Evolutionary conservation across 1,284 basidiomycete genomes (phyloP).

Genomic region (Marasmius sp.): DNA sequence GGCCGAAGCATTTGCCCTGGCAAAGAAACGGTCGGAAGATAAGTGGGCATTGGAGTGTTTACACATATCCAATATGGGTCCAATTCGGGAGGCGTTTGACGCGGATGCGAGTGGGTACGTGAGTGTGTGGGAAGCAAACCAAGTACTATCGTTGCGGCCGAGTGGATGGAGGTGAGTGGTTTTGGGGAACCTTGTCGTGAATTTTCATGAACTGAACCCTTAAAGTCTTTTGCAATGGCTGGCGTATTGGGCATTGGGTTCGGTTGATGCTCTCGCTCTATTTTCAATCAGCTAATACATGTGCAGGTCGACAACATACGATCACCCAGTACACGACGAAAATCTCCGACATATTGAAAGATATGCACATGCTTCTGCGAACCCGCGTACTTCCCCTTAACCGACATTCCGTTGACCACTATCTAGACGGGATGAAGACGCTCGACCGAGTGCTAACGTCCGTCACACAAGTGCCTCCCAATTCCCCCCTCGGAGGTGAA

Average conservation of each 20-base stretch:
- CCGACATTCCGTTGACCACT: slow-evolving; percentile 4
- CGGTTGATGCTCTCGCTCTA: background rate
- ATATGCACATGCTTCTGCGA: background rate
- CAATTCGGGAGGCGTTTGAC: slow-evolving; percentile 10
- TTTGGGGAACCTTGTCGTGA: background rate
- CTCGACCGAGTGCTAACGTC: slow-evolving; percentile 7
- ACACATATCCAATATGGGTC: slow-evolving; percentile 6
- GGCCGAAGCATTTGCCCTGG: background rate
- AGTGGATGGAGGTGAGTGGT: slow-evolving; percentile 9
- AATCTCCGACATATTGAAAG: slow-evolving; percentile 2
- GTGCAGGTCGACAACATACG: slow-evolving; percentile 8
- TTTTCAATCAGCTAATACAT: background rate
- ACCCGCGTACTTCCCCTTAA: slow-evolving; percentile 7
- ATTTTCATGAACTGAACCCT: background rate
- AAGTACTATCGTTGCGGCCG: slow-evolving; percentile 6
- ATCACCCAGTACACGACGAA: slow-evolving; percentile 9
- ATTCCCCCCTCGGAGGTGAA: background rate
- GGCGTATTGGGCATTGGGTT: slow-evolving; percentile 15
- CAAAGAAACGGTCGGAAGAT: slow-evolving; percentile 8
- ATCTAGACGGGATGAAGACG: background rate
- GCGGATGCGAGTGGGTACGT: slow-evolving; percentile 13
- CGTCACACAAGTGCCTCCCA: background rate
- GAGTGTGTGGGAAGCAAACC: slow-evolving; percentile 10
- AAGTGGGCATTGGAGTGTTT: slow-evolving; percentile 13
- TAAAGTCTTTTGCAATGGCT: slow-evolving; percentile 12